These are phyloP conservation scores for Penicillium pulvis DNA, from an alignment of 495 filamentous ascomycete genomes.

Conservation along the genomic window DNA sequence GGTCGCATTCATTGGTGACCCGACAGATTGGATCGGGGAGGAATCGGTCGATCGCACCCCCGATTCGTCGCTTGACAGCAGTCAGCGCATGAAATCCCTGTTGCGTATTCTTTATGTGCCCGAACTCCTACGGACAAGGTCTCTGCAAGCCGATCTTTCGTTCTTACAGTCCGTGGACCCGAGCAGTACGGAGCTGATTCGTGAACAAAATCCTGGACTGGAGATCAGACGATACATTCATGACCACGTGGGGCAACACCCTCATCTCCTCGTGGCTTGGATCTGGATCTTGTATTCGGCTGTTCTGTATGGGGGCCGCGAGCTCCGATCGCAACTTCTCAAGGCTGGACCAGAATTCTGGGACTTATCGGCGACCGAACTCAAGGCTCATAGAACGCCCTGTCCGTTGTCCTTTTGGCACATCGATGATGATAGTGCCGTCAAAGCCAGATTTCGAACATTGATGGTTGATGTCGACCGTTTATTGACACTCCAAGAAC, in stretches of 20 bases:
- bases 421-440: constrained; percentile 18
- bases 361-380: constrained; percentile 23
- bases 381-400: constrained; percentile 32
- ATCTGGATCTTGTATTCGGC: constrained; percentile 64
- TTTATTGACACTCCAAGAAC: constrained; percentile 43
- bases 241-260: constrained; percentile 30
- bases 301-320: constrained; percentile 58
- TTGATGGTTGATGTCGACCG: constrained; percentile 39
- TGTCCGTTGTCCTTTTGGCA: constrained; percentile 31
- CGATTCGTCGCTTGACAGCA: constrained; percentile 1
- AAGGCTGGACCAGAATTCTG: constrained; percentile 49
- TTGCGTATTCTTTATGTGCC: constrained; percentile 17
- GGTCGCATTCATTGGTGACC: constrained; percentile 18
- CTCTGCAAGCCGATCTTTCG: constrained; percentile 16
- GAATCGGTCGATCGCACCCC: neutral
- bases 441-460: constrained; percentile 26
- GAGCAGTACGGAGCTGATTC: neutral
- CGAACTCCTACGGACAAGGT: constrained; percentile 14
- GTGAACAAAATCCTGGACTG: neutral
- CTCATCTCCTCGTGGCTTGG: constrained; percentile 58
- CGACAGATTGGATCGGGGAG: constrained; percentile 17
- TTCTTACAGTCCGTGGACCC: constrained; percentile 8
- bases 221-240: constrained; percentile 12
- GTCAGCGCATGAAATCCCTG: constrained; percentile 10
- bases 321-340: constrained; percentile 48